Evolutionary conservation across 2,329 filamentous ascomycete genomes (phyloP), one percentile per base, ranked within the genome.

Genomic region (Elsinoe arachidis): DNA sequence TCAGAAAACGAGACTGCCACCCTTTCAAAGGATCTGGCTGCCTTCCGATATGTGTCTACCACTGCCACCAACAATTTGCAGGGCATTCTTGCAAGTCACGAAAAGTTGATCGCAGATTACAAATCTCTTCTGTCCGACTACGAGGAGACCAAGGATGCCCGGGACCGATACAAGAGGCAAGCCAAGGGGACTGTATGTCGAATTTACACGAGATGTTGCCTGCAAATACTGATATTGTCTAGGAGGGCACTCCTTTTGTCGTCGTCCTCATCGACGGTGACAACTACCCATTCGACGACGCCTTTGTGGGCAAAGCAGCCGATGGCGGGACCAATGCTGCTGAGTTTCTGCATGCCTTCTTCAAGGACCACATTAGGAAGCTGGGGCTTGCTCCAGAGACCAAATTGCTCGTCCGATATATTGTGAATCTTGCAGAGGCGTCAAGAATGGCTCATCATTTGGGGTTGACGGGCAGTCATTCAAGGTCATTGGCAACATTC

Each of bases 191-290:
- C 21, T 5, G 54, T 56, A 47, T 26, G 43, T 56, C 26, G 7
- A 30, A 30, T 30, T 11, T 17, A 15, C 19, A 39, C 26, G 33
- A 43, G 38, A 15, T 2, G 4, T 15, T 21, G 26, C 10, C 11
- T 17, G 34, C n/a, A 26, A 11, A 10, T 41, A 35, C 35, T 54
- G 15, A 54, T 17, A 6, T 11, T 11, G 2, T 41, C 10, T 64
- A 75, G 64, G 70, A 80, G 21, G 75, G 78, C 17, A 80, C 80
- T 60, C 77, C 81, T 0, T 85, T 84, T 62, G 80, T 81, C 1
- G 72, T 85, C 1, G 77, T 85, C 5, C 70, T 86, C 0, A 70
- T 86, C 11, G 82, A 86, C 58, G 83, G 81, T 17, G 81, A 86
- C 67, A 80, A 79, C 49, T 84, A 84, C 63, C 33, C 58, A 30